phyloP scores from a whole-genome alignment of 192 early-diverging fungal species.

The Piromyces sp. region DNA sequence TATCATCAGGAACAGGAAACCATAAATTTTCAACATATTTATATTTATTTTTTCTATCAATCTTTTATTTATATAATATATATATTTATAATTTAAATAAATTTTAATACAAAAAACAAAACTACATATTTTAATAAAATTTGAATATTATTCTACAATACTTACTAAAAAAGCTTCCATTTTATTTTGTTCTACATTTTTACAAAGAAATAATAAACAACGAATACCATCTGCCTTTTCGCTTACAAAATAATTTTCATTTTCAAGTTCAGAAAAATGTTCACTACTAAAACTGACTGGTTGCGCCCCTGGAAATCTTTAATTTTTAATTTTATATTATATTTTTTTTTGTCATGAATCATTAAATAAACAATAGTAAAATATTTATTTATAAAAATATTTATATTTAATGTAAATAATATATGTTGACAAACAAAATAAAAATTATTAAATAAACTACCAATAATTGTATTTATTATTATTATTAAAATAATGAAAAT shows the following conservation, averaged over 20 bases:
- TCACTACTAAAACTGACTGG: slow-evolving; percentile 22
- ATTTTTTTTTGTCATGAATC: no score
- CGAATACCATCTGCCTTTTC: slow-evolving; percentile 68
- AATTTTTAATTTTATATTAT: background rate
- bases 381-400: no score
- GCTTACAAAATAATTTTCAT: slow-evolving; percentile 53
- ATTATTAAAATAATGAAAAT: no score
- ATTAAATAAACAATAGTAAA: no score
- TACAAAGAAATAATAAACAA: slow-evolving; percentile 19
- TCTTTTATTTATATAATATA: background rate
- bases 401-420: no score
- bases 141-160: no score
- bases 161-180: slow-evolving; percentile 22
- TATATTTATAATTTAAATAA: no score
- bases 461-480: no score
- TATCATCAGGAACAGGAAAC: slow-evolving; percentile 5
- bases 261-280: slow-evolving; percentile 22
- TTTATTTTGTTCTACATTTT: background rate
- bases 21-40: background rate
- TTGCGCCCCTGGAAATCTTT: slow-evolving; percentile 35
- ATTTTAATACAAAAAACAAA: no score
- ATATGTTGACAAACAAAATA: no score
- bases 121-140: no score
- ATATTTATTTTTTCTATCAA: background rate
- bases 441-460: no score